A percentile compares a stretch with the other conserved stretches of the same genome.
phyloP scores from a whole-genome alignment of 768 basidiomycete species.

The Neoboletus subvelutipes region DNA sequence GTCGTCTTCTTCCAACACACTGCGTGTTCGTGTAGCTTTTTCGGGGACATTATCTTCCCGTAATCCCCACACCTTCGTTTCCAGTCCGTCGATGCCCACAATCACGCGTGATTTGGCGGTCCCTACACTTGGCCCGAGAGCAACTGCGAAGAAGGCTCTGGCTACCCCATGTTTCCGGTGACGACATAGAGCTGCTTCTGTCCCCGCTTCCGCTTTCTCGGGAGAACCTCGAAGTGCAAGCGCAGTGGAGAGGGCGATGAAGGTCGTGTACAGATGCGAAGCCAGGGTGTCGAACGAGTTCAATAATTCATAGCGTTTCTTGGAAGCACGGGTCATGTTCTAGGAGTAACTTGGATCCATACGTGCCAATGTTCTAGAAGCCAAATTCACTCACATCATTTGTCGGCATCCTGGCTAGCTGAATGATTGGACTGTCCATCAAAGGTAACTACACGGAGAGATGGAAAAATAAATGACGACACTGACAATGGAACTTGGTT shows the following conservation, averaged over 20 bases:
- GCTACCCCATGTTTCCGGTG: conserved; percentile 8
- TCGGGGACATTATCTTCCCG: conserved; percentile 4
- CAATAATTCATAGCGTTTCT: conserved; percentile 61
- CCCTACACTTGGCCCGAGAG: conserved; percentile 64
- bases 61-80: conserved; percentile 40
- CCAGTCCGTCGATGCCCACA: conserved; percentile 63
- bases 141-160: conserved; percentile 56
- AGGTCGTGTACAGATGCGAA: conserved; percentile 74
- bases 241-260: conserved; percentile 68
- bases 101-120: conserved; percentile 62
- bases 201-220: background rate
- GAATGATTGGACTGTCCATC: conserved; percentile 58
- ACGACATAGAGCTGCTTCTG: background rate
- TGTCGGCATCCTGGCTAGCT: conserved; percentile 55
- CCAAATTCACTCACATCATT: conserved; percentile 38
- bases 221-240: conserved; percentile 40
- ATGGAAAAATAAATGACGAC: background rate
- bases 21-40: conserved; percentile 31
- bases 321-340: conserved; percentile 49
- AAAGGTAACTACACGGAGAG: background rate
- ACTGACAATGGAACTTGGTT: conserved; percentile 78
- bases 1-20: background rate
- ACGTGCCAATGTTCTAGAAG: background rate
- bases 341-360: conserved; percentile 16
- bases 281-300: conserved; percentile 67